These are phyloP conservation scores for Adenanthera pavonina DNA, from an alignment of 306 rosid genomes.

Conservation along the genomic window DNA sequence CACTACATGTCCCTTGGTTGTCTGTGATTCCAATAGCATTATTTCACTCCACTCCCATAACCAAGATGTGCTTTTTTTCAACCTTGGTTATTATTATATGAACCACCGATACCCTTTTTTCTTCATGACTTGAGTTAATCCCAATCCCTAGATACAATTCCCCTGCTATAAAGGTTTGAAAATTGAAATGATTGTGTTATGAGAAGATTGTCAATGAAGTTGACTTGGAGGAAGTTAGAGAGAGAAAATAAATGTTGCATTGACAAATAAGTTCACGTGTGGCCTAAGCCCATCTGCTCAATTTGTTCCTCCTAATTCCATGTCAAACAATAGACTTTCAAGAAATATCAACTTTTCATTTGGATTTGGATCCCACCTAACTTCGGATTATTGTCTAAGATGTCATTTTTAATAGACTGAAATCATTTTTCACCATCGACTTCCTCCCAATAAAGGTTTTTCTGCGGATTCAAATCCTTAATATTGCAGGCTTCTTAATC, in stretches of 20 bases:
- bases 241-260: slow-evolving; percentile 34
- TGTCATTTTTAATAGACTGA: slow-evolving; percentile 18
- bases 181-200: slow-evolving; percentile 27
- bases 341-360: slow-evolving; percentile 25
- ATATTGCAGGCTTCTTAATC: not conserved
- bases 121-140: slow-evolving; percentile 31
- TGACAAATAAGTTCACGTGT: slow-evolving; percentile 55
- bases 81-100: slow-evolving; percentile 20
- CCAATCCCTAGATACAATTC: slow-evolving; percentile 1
- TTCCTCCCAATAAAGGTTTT: not conserved
- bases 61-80: slow-evolving; percentile 28
- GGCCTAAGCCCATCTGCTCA: slow-evolving; percentile 40
- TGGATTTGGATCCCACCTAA: slow-evolving; percentile 24
- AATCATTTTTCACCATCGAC: not conserved
- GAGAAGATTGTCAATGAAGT: slow-evolving; percentile 48
- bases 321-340: not conserved
- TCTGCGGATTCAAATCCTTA: not conserved
- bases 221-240: slow-evolving; percentile 39
- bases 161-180: slow-evolving; percentile 38
- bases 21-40: slow-evolving; percentile 38
- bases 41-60: slow-evolving; percentile 31
- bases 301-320: slow-evolving; percentile 24
- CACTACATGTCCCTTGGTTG: slow-evolving; percentile 17
- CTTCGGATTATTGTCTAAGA: slow-evolving; percentile 26
- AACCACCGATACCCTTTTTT: slow-evolving; percentile 23